Conservation (phyloP, 2,329 filamentous ascomycete species). For the Dothiorella sarmentorum region DNA sequence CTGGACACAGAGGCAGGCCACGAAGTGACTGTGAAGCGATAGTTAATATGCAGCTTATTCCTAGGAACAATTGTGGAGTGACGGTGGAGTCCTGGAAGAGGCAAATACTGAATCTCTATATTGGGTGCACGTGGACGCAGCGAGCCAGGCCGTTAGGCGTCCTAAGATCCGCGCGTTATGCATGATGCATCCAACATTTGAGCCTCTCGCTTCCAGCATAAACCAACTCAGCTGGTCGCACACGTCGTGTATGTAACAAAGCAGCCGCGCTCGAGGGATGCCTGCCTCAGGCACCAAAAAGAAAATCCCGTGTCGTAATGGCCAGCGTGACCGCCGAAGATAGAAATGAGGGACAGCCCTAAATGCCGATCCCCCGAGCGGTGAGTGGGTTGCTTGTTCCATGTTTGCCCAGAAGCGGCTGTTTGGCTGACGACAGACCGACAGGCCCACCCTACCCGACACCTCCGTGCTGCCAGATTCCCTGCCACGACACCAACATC, state of each 20-base stretch:
- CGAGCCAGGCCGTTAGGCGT: neutral
- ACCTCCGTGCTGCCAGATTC: neutral
- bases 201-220: neutral
- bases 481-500: constrained; percentile 8
- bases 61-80: neutral
- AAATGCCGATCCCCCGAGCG: constrained; percentile 13
- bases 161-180: neutral
- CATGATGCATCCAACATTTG: no score
- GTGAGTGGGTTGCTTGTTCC: no score
- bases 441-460: constrained; percentile 9
- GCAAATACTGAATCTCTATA: no score
- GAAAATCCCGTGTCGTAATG: no score
- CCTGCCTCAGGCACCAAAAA: neutral
- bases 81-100: neutral
- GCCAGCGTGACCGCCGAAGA: neutral
- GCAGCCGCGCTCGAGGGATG: no score
- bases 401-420: constrained; percentile 1
- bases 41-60: neutral
- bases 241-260: neutral
- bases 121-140: neutral
- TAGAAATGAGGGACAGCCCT: constrained; percentile 14
- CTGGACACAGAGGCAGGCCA: neutral
- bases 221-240: no score
- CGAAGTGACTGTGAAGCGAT: neutral
- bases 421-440: constrained; percentile 3